A percentile compares a stretch with the other conserved stretches of the same genome.
These are phyloP conservation scores for Sarocladium kiliense DNA, from an alignment of 2,329 filamentous ascomycete genomes.

Conservation along the genomic window DNA sequence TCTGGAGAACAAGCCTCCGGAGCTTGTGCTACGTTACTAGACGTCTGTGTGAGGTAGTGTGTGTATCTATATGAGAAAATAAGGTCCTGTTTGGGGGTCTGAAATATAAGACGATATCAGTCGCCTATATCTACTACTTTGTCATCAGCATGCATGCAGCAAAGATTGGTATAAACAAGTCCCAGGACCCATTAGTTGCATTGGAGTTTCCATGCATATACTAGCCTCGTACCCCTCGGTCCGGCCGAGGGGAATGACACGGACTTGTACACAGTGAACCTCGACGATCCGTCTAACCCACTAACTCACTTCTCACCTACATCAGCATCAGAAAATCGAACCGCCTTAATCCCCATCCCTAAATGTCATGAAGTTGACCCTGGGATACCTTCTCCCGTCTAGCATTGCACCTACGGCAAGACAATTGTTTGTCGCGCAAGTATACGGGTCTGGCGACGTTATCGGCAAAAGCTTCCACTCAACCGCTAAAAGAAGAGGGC, in stretches of 20 bases:
- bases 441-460: neutral
- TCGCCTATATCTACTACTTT: no score
- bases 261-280: neutral
- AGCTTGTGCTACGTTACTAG: conserved; percentile 29
- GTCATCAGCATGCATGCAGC: no score
- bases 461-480: neutral
- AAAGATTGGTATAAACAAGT: no score
- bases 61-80: neutral
- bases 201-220: no score
- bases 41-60: no score
- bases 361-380: neutral
- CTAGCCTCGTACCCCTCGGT: neutral
- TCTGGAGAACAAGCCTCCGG: conserved; percentile 52
- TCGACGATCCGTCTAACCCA: neutral
- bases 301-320: neutral
- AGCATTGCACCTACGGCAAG: no score
- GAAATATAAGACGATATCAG: neutral
- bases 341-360: no score
- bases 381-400: neutral
- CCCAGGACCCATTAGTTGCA: no score
- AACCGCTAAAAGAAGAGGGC: neutral
- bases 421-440: no score
- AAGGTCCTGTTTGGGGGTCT: neutral
- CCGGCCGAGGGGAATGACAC: neutral
- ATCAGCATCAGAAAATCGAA: neutral